A percentile compares a stretch with the other conserved stretches of the same genome.
These are phyloP conservation scores for Nicotiana otophora DNA, from an alignment of 257 asterid species.

Conservation along the genomic window DNA sequence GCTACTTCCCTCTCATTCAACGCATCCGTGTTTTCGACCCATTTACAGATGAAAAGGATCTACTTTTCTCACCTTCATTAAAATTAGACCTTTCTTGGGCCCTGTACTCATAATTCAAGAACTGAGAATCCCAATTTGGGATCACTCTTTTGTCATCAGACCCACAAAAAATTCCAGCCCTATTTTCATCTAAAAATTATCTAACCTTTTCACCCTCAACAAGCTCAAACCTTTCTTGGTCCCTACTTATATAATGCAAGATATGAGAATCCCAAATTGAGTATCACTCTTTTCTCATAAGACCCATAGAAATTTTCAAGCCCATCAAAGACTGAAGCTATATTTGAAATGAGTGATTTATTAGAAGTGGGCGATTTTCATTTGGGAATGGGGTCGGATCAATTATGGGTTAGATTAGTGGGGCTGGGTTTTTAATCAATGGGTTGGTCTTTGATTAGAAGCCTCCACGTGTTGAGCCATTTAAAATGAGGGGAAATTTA, in stretches of 20 bases:
- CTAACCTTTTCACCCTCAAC: too few relatives aligned
- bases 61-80: conserved; percentile 24
- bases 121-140: conserved; percentile 23
- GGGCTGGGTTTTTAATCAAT: not conserved
- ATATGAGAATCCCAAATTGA: too few relatives aligned
- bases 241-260: too few relatives aligned
- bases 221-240: too few relatives aligned
- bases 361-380: too few relatives aligned
- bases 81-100: conserved; percentile 19
- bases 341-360: conserved; percentile 23
- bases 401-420: not conserved
- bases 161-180: conserved; percentile 15
- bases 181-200: too few relatives aligned
- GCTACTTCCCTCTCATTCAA: conserved; percentile 20
- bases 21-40: conserved; percentile 14
- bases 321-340: conserved; percentile 60
- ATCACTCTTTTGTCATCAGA: conserved; percentile 32
- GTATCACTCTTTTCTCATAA: too few relatives aligned
- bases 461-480: too few relatives aligned
- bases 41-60: conserved; percentile 27
- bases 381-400: not conserved
- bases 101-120: conserved; percentile 6
- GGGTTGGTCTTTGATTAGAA: not conserved
- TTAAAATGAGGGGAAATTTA: too few relatives aligned
- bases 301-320: conserved; percentile 23